A percentile compares a stretch with the other conserved stretches of the same genome.
These are phyloP conservation scores for Perkinsela sp. DNA, from an alignment of 208 protist genomes.

Conservation along the genomic window DNA sequence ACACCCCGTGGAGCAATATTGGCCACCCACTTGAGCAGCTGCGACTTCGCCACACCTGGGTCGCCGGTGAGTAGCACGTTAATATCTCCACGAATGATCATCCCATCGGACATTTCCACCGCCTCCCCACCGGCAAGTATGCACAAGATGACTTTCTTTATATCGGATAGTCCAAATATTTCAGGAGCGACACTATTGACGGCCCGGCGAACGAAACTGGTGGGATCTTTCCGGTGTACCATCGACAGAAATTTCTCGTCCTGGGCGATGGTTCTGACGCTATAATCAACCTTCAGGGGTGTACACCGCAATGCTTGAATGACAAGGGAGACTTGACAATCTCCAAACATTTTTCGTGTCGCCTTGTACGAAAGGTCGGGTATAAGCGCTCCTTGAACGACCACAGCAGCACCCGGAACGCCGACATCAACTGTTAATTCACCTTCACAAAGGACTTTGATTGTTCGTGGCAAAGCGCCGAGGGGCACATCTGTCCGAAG, in stretches of 20 bases:
- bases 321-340: conserved; percentile 39
- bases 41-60: conserved; percentile 92
- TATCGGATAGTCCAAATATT: conserved; percentile 89
- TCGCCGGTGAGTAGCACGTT: conserved; percentile 98
- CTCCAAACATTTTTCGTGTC: conserved; percentile 36
- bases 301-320: conserved; percentile 26
- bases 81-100: conserved; percentile 78
- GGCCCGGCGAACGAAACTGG: conserved; percentile 80
- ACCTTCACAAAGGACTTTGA: conserved; percentile 46
- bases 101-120: conserved; percentile 53
- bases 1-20: conserved; percentile 84
- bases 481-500: conserved; percentile 49
- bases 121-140: conserved; percentile 92
- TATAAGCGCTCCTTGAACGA: conserved; percentile 39
- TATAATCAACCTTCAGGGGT: conserved; percentile 44
- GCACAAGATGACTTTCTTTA: conserved; percentile 91
- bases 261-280: conserved; percentile 27
- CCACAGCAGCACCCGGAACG: conserved; percentile 35
- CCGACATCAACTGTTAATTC: conserved; percentile 31
- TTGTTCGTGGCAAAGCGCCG: conserved; percentile 44
- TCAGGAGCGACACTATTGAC: conserved; percentile 74
- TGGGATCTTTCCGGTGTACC: conserved; percentile 30
- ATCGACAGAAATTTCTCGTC: conserved; percentile 23
- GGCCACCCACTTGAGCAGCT: conserved; percentile 89
- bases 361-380: conserved; percentile 44